Conservation (phyloP, 768 basidiomycete genomes). For the Serendipita sp. region DNA sequence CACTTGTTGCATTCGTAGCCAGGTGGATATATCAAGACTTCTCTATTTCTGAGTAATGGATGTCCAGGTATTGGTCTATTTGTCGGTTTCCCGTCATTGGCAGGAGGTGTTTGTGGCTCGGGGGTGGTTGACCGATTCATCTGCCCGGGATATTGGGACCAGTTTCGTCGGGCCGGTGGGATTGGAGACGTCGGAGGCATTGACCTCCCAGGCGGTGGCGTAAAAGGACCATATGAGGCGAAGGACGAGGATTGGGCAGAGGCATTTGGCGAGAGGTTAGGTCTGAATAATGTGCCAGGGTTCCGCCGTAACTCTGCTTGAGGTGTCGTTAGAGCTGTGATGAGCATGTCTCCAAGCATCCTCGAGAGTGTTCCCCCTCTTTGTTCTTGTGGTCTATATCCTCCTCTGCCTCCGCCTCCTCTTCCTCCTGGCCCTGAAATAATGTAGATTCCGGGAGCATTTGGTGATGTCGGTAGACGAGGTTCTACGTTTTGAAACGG, state of each 20-base stretch:
- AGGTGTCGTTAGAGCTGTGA: background rate
- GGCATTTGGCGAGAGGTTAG: background rate
- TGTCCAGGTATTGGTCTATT: constrained; percentile 46
- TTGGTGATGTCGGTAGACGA: constrained; percentile 10
- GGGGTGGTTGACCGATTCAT: background rate
- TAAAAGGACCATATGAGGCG: background rate
- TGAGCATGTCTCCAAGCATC: background rate
- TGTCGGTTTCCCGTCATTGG: constrained; percentile 50
- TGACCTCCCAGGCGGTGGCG: background rate
- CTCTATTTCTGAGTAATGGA: constrained; percentile 45
- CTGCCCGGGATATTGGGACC: background rate
- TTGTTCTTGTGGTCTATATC: too few species aligned
- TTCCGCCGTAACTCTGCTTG: background rate
- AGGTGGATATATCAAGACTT: constrained; percentile 54
- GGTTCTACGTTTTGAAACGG: constrained; percentile 38
- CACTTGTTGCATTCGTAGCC: constrained; percentile 53
- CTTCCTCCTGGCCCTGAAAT: background rate
- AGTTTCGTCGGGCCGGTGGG: constrained; percentile 13
- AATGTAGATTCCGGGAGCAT: background rate
- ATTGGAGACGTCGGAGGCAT: too few species aligned
- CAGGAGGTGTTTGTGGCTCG: constrained; percentile 7
- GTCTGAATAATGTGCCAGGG: background rate
- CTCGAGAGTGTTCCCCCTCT: background rate
- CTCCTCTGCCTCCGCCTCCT: too few species aligned
- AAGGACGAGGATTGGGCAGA: background rate